A percentile compares a stretch with the other conserved stretches of the same genome.
Conservation (phyloP, 805 yeast genomes). For the Candida anglica region DNA sequence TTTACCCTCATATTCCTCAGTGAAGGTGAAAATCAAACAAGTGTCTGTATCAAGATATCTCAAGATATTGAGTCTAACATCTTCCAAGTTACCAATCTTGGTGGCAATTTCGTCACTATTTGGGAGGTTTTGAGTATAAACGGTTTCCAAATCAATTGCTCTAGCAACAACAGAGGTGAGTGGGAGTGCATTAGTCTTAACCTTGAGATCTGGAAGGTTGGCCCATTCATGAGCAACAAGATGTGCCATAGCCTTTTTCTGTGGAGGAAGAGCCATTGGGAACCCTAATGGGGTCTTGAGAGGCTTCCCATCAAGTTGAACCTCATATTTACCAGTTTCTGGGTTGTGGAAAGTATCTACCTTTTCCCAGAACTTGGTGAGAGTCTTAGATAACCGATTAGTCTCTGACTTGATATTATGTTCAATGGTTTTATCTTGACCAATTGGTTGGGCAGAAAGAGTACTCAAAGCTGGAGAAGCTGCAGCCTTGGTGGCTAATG, state of each 20-base stretch:
- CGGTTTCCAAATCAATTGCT: slow-evolving; percentile 64
- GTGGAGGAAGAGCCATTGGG: slow-evolving; percentile 57
- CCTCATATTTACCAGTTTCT: slow-evolving; percentile 34
- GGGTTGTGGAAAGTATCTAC: slow-evolving; percentile 42
- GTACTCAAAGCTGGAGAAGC: not conserved
- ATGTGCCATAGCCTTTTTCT: slow-evolving; percentile 62
- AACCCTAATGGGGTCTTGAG: slow-evolving; percentile 83
- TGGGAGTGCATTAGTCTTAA: slow-evolving; percentile 79
- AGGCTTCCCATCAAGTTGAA: slow-evolving; percentile 72
- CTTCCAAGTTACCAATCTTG: slow-evolving; percentile 59
- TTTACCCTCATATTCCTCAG: slow-evolving; percentile 75
- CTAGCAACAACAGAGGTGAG: slow-evolving; percentile 84
- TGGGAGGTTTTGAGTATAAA: slow-evolving; percentile 15
- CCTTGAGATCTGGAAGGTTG: slow-evolving; percentile 55
- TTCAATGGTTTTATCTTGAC: slow-evolving; percentile 39
- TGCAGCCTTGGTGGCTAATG: too few relatives aligned
- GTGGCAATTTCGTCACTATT: slow-evolving; percentile 45
- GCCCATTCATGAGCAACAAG: slow-evolving; percentile 88
- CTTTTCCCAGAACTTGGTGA: slow-evolving; percentile 77
- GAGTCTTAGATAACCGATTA: slow-evolving; percentile 64
- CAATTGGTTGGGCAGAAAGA: slow-evolving; percentile 11
- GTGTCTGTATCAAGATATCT: slow-evolving; percentile 95
- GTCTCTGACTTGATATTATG: slow-evolving; percentile 56
- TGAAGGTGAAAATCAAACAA: slow-evolving; percentile 78
- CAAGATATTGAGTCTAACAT: slow-evolving; percentile 57